Evolutionary conservation across 306 rosid genomes (phyloP).

Genomic region (Adenanthera pavonina): DNA sequence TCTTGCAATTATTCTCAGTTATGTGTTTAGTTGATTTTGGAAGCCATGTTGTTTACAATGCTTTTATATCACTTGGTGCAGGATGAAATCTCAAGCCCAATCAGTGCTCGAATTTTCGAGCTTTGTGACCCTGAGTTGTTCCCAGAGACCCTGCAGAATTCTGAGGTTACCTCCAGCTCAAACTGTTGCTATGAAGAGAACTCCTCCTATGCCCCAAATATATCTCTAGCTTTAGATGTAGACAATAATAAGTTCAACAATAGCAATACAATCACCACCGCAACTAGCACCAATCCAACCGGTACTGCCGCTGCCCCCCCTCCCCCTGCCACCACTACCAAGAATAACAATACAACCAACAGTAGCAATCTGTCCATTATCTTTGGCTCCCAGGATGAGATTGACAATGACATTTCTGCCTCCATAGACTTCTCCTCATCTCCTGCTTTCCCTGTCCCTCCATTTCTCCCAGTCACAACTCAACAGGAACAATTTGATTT

Average conservation of each 20-base stretch:
- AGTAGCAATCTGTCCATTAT: slow-evolving; percentile 55
- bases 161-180: slow-evolving; percentile 82
- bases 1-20: slow-evolving; percentile 21
- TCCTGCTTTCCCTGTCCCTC: slow-evolving; percentile 59
- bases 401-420: slow-evolving; percentile 89
- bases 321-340: slow-evolving; percentile 12
- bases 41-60: slow-evolving; percentile 45
- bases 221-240: slow-evolving; percentile 55
- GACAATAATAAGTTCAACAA: slow-evolving; percentile 54
- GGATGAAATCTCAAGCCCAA: slow-evolving; percentile 91
- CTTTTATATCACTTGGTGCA: slow-evolving; percentile 56
- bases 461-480: slow-evolving; percentile 45
- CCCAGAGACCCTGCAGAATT: slow-evolving; percentile 74
- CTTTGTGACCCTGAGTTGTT: slow-evolving; percentile 74
- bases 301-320: not conserved
- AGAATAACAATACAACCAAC: slow-evolving; percentile 42
- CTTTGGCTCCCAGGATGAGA: slow-evolving; percentile 82
- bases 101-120: slow-evolving; percentile 70
- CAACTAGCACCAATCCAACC: slow-evolving; percentile 33
- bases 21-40: slow-evolving; percentile 16
- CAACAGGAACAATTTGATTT: slow-evolving; percentile 68
- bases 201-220: slow-evolving; percentile 59
- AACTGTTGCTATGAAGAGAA: slow-evolving; percentile 78
- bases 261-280: slow-evolving; percentile 45
- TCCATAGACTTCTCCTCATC: slow-evolving; percentile 85